These are phyloP conservation scores for Neurospora sp. DNA, from an alignment of 495 filamentous ascomycete genomes.

Conservation along the genomic window DNA sequence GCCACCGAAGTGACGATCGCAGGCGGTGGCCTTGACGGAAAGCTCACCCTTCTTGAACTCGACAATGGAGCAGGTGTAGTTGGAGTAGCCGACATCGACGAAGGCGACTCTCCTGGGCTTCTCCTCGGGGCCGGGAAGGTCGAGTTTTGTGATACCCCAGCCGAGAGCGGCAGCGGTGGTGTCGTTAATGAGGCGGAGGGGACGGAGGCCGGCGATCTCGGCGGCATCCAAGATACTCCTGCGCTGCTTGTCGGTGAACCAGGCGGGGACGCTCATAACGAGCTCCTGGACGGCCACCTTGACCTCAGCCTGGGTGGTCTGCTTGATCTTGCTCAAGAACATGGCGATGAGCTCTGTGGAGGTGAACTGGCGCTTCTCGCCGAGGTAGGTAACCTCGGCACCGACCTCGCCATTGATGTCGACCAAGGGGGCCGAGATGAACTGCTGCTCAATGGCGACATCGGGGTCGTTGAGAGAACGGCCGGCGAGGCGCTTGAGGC, in stretches of 20 bases:
- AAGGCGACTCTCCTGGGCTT: slow-evolving; percentile 88
- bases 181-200: slow-evolving; percentile 93
- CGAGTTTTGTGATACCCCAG: slow-evolving; percentile 94
- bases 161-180: slow-evolving; percentile 93
- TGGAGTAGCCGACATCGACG: slow-evolving; percentile 92
- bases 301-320: slow-evolving; percentile 76
- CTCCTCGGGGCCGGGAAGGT: slow-evolving; percentile 81
- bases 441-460: slow-evolving; percentile 83
- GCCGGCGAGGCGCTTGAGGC: slow-evolving; percentile 84
- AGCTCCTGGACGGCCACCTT: slow-evolving; percentile 90
- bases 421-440: slow-evolving; percentile 74
- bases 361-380: slow-evolving; percentile 88
- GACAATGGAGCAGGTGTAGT: slow-evolving; percentile 88
- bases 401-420: slow-evolving; percentile 91
- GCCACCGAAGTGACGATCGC: slow-evolving; percentile 93
- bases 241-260: slow-evolving; percentile 95
- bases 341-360: slow-evolving; percentile 87
- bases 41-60: slow-evolving; percentile 98
- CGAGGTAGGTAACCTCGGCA: slow-evolving; percentile 87
- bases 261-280: slow-evolving; percentile 87
- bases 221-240: slow-evolving; percentile 82
- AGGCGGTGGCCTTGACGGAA: slow-evolving; percentile 84
- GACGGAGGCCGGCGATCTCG: slow-evolving; percentile 89
- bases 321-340: slow-evolving; percentile 90
- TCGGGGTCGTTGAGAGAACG: slow-evolving; percentile 82